Base-by-base conservation (phyloP, 371 early-diverging fungal genomes). In the Zychaea mexicana region DNA sequence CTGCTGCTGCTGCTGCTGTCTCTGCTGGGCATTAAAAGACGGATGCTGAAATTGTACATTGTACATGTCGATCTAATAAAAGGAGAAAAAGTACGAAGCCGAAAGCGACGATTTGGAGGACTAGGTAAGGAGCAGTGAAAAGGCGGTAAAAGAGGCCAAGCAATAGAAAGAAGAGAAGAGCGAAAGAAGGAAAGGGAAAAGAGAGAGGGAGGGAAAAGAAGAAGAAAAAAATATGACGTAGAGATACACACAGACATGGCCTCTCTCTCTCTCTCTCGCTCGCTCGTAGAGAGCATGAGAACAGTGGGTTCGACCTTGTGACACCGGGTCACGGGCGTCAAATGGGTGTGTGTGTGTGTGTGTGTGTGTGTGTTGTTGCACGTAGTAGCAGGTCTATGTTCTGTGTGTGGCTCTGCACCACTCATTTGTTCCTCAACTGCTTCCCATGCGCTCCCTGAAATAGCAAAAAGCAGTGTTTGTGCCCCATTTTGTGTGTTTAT, bases 41-140 rank as follows among this genome's bases (percentile, higher is more conserved):
- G 69, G 61, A 21, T 61, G 65, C 39, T 69, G 69, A 47, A 61
- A 64, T 42, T 76, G 77, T 56, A 76, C 67, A 58, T 58, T 58
- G 45, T 58, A 58, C 59, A 58, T 58, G 26, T 56, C 21, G 19
- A 42, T 42, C 42, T 42, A 42, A 42, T 7, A 42, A 42, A 42
- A n/a, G n/a, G 42, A 42, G 15, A 49, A 47, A 47, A 49, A 49
- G 24, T 49, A 22, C 3, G 3, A 49, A 49, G 12, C 10, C 9
- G 24, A 13, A 49, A 49, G 15, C 26, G 12, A 15, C 15, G 17
- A 42, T n/a, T n/a, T n/a, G n/a, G n/a, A n/a, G n/a, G n/a, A n/a
- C n/a, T n/a, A n/a, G n/a, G n/a, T n/a, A n/a, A n/a, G n/a, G n/a
- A n/a, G n/a, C n/a, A n/a, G n/a, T n/a, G n/a, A n/a, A n/a, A n/a